Evolutionary conservation across 2,329 filamentous ascomycete genomes (phyloP).

Genomic region (Huntiella decipiens): DNA sequence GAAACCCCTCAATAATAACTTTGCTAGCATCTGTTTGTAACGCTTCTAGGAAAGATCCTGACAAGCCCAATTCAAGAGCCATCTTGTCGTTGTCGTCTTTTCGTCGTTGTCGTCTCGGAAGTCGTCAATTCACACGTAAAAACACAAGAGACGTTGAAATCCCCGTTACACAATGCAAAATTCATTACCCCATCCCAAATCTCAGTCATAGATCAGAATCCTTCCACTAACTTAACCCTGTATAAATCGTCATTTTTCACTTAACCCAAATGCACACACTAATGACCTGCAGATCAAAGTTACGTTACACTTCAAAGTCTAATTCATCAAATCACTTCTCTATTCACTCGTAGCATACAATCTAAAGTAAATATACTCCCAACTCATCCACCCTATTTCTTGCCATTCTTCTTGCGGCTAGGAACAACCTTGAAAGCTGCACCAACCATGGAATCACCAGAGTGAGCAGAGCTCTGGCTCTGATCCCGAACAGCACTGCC

Average conservation of each 20-base stretch:
- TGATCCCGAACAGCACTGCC: conserved; percentile 25
- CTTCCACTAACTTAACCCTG: too few species aligned
- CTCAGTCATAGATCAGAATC: too few species aligned
- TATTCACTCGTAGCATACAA: too few species aligned
- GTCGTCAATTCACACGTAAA: too few species aligned
- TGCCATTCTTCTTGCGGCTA: conserved; percentile 74
- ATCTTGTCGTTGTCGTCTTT: background rate
- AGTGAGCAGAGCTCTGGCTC: conserved; percentile 19
- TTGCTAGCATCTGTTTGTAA: background rate
- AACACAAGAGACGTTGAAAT: too few species aligned
- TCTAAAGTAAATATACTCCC: background rate
- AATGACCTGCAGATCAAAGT: background rate
- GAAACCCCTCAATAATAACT: background rate
- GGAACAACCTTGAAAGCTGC: conserved; percentile 79
- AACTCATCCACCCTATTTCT: conserved; percentile 32
- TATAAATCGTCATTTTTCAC: too few species aligned
- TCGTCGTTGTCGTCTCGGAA: too few species aligned
- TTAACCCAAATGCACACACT: background rate
- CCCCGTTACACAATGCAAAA: too few species aligned
- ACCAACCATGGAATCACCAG: conserved; percentile 20
- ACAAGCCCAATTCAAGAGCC: background rate
- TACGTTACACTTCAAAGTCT: background rate
- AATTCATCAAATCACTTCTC: too few species aligned
- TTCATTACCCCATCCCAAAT: too few species aligned
- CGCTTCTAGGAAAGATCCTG: background rate